Conservation (phyloP, 2,329 filamentous ascomycete species). For the Exophiala calicioides region DNA sequence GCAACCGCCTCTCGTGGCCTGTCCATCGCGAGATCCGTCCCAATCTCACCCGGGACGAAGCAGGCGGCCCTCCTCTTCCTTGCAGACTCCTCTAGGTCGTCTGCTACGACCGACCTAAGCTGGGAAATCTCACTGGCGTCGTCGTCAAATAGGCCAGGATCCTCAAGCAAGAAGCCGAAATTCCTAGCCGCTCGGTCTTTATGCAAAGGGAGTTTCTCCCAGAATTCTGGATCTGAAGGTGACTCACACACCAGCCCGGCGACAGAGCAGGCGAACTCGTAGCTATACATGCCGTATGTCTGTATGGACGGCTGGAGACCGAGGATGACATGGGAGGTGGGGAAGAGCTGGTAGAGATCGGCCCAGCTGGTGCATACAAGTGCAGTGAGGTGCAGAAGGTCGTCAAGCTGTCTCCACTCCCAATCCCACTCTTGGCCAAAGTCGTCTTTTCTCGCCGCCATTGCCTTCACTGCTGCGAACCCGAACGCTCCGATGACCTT, state of each 20-base stretch:
- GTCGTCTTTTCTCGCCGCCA: constrained; percentile 1
- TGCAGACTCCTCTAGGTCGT: constrained; percentile 6
- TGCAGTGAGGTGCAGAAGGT: constrained; percentile 10
- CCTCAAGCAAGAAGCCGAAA: constrained; percentile 13
- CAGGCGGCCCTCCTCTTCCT: neutral
- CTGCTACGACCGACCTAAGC: constrained; percentile 5
- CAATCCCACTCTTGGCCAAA: neutral
- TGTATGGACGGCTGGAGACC: constrained; percentile 14
- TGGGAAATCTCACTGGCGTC: constrained; percentile 8
- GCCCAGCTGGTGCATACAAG: constrained; percentile 18
- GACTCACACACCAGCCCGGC: neutral
- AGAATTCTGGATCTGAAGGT: constrained; percentile 12
- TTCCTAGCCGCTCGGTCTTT: constrained; percentile 1
- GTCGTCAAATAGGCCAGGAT: constrained; percentile 4
- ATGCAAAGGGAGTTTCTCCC: neutral
- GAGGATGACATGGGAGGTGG: constrained; percentile 6
- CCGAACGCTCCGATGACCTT: constrained; percentile 7
- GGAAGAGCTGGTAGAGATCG: constrained; percentile 16
- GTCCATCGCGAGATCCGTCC: no score
- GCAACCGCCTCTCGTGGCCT: no score
- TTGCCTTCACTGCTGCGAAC: constrained; percentile 12
- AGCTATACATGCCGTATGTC: constrained; percentile 10
- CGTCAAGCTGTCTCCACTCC: constrained; percentile 3
- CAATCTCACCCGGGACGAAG: no score
- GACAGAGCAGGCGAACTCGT: constrained; percentile 14